These are phyloP conservation scores for Mycena amicta DNA, from an alignment of 768 basidiomycete species.

Conservation along the genomic window DNA sequence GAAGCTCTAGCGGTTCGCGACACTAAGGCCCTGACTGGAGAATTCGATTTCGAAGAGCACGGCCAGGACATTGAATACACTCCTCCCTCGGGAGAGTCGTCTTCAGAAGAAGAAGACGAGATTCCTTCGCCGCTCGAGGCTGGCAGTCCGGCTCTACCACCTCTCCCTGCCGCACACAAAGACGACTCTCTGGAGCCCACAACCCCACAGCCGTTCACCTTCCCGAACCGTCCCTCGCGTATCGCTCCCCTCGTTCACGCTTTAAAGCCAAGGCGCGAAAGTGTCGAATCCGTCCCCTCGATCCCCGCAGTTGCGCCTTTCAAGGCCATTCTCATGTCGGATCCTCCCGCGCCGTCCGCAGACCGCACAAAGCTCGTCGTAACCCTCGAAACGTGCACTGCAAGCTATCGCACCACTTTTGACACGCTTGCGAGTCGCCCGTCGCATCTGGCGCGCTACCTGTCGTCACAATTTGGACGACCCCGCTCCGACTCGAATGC, in stretches of 20 bases:
- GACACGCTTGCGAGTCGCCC: constrained; percentile 68
- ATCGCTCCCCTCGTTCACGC: constrained; percentile 38
- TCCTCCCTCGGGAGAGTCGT: constrained; percentile 12
- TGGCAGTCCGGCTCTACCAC: constrained; percentile 62
- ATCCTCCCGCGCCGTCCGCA: constrained; percentile 46
- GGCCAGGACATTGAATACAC: constrained; percentile 5
- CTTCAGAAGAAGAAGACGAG: constrained; percentile 24
- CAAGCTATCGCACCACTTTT: constrained; percentile 65
- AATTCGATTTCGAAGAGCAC: constrained; percentile 24
- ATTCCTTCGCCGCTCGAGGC: constrained; percentile 35
- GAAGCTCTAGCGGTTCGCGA: constrained; percentile 73
- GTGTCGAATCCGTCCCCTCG: constrained; percentile 49
- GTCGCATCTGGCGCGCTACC: constrained; percentile 63
- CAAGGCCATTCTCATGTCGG: constrained; percentile 65
- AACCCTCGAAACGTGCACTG: constrained; percentile 73
- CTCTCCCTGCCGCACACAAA: constrained; percentile 40
- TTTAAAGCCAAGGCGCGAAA: constrained; percentile 37
- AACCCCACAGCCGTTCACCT: constrained; percentile 27
- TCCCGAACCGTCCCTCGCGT: constrained; percentile 34
- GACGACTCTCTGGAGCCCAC: constrained; percentile 26
- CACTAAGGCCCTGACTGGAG: constrained; percentile 45
- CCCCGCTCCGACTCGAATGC: constrained; percentile 43
- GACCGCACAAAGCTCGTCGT: constrained; percentile 69
- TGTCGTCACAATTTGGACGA: constrained; percentile 46
- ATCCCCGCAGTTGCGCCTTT: constrained; percentile 59